Conservation (phyloP, 2,329 filamentous ascomycete genomes). For the Botrytis sinoallii region DNA sequence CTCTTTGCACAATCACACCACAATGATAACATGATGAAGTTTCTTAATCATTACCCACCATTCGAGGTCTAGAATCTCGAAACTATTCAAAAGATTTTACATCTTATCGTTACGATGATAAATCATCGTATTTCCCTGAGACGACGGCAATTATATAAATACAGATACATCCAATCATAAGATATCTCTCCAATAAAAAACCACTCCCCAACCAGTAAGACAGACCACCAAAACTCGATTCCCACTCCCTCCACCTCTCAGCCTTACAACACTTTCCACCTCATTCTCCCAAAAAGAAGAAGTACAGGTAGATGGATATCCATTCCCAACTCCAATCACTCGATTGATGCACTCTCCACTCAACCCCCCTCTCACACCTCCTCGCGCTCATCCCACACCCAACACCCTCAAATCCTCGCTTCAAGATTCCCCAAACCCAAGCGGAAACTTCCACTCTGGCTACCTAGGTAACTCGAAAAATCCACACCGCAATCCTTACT, state of each 20-base stretch:
- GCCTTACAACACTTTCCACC: background rate
- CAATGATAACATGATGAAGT: background rate
- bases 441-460: background rate
- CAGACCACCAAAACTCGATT: background rate
- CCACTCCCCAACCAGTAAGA: background rate
- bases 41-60: background rate
- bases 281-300: background rate
- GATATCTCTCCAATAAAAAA: background rate
- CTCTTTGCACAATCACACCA: background rate
- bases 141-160: background rate
- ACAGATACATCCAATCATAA: background rate
- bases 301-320: background rate
- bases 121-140: background rate
- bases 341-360: background rate
- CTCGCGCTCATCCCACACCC: background rate
- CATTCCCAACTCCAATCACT: background rate
- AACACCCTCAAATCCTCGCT: background rate
- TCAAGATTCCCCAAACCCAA: background rate
- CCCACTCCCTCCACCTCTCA: background rate
- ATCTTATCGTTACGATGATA: background rate
- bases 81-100: background rate
- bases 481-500: background rate
- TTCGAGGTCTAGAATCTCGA: background rate
- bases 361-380: background rate
- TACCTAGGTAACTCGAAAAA: background rate